Base-by-base conservation (phyloP, 2,329 filamentous ascomycete genomes). In the Fusarium transvaalense region DNA sequence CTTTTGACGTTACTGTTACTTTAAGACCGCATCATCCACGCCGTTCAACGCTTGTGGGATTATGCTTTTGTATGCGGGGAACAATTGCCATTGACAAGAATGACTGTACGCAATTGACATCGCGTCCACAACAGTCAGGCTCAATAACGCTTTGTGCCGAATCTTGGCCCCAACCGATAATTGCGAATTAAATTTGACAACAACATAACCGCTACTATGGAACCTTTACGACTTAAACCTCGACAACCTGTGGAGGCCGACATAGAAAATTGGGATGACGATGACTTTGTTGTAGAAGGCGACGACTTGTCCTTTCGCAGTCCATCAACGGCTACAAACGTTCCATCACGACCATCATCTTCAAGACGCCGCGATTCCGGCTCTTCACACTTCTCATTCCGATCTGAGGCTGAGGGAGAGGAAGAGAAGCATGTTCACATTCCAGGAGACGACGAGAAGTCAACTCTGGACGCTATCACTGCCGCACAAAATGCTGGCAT, bases 401-500 rank as follows among this genome's bases (percentile, higher is more conserved):
- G 91, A 73, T 97, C 93, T 56, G 94, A 97, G 76, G 87, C 93
- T 46, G 91, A 93, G 53, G 92, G 89, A 64, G 93, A 97, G 74
- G 93, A 97, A 74, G 93, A 97, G 79, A 94, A 90, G 83, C 93
- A 97, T 73, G 87, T 98, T 23, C 88, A 95, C 71, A 82, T 98
- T 31, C 90, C 93, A 4, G 92, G 91, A 48, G 92, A 96, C 76
- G 94, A 97, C 77, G 92, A 97, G 74, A 86, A 88, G 67, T 93
- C 93, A 2, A 97, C 92, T 12, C 82, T 90, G 72, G 92, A 97
- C 76, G 94, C 96, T 63, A 95, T 99, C 74, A 88, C 92, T 25
- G 92, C 93, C 9, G 95, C 94, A 34, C 92, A 93, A 75, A 90
- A 89, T 77, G 94, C 94, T 27, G 96, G 96, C 71, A 97, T 99